Base-by-base conservation (phyloP, 1,139 yeast genomes). In the Magnusiomyces magnusii region DNA sequence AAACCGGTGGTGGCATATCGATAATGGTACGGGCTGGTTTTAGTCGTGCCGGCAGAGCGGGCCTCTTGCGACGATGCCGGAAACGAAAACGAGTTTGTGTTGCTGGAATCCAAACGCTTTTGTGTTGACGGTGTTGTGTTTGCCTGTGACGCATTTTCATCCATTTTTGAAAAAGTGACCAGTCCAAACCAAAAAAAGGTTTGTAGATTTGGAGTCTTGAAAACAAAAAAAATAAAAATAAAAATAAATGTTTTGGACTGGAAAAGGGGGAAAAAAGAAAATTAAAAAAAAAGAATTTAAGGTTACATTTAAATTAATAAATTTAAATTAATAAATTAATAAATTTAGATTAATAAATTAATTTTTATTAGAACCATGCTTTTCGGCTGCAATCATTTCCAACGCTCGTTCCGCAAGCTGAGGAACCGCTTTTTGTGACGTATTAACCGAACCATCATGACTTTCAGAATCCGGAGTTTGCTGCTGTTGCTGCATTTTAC, bases 401-500 rank as follows among this genome's bases (percentile, higher is more conserved):
- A 44, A 27, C 3, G 49, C 49, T 27, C 21, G n/a, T 23, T 44
- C 49, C 10, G 49, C 49, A 24, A 60, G 53, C 15, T 58, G 58
- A 3, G 62, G 59, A n/a, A 60, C 59, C 19, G 62, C 62, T 17
- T 58, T 52, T 47, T 58, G 61, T 9, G 62, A 58, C 19, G 58
- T 41, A 13, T 13, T 31, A 24, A 13, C 31, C 19, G 53, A 24
- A 13, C 7, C 36, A 21, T 51, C 31, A 21, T 19, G 13, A 19
- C 49, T 36, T 3, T 41, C 25, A 21, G 36, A 15, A 23, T 31
- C 36, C 10, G 36, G 36, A 7, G 10, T 31, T 7, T 31, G 7
- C 13, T 7, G 7, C 13, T 31, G 36, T 13, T 31, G 10, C 7
- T 7, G 36, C 36, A 9, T 3, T 7, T 51, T 51, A n/a, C 23